Base-by-base conservation (phyloP, 1,284 basidiomycete species). In the Cutaneotrichosporon sp. region DNA sequence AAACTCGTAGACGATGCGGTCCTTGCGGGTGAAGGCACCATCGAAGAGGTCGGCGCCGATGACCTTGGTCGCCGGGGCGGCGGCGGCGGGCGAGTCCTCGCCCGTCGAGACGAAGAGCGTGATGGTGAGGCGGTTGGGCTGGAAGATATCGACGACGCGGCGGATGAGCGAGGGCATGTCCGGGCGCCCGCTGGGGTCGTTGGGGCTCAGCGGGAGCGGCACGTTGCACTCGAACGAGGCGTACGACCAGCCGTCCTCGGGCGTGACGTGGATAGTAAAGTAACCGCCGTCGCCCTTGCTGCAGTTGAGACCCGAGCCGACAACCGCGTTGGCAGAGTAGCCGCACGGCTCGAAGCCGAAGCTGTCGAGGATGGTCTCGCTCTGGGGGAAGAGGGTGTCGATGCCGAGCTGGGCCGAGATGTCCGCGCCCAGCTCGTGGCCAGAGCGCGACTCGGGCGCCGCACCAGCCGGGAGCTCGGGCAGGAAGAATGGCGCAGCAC, bases 211-310 rank as follows among this genome's bases (percentile, higher is more conserved):
- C 20, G 80, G 80, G 24, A 95, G 84, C 4, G 92, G 91, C n/a
- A 98, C 87, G 79, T 99, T 99, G 81, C 93, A 97, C 81, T 99
- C 97, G 81, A 99, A 99, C 70, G 89, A 92, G 54, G 97, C 97
- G 79, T 97, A 99, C 53, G 92, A 95, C 88, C 92, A 97, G 61
- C 91, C 95, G 69, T 90, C 87, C 79, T 99, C 97, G 34, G 97
- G 97, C 0, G 97, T 99, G 57, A 99, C 97, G 78, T 99, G 97
- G 64, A 99, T 95, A 9, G 94, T 99, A 80, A 93, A 98, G 81
- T 99, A 99, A 33, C 94, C 92, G 75, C 95, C 93, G 24, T 63
- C 59, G 20, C 24, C 46, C 60, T 38, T 68, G 14, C 74, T 63
- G 54, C 69, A 67, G 14, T 66, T 67, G 83, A 72, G 63, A 4